These are phyloP conservation scores for Astrephomene gubernaculifera DNA, from an alignment of 139 green algal species.

Conservation along the genomic window DNA sequence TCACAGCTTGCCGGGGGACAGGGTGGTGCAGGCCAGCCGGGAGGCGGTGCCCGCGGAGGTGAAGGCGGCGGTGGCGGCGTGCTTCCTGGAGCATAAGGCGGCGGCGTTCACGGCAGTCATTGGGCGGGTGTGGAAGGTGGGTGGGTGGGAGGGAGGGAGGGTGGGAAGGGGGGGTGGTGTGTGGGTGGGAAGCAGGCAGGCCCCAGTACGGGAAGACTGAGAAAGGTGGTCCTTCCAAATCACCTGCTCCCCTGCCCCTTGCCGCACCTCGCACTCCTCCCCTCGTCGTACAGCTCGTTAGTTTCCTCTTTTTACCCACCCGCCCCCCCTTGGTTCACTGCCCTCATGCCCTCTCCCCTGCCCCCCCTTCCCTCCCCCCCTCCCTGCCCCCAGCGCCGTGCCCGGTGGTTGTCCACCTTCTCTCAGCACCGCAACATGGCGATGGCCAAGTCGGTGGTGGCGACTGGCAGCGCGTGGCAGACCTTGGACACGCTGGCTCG, in stretches of 20 bases:
- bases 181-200: background rate
- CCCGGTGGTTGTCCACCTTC: conserved; percentile 9
- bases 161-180: background rate
- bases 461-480: conserved; percentile 33
- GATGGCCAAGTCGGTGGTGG: conserved; percentile 27
- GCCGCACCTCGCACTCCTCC: too few species aligned
- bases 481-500: background rate
- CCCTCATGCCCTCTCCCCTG: background rate
- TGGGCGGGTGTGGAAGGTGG: conserved; percentile 10
- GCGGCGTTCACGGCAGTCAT: background rate
- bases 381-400: conserved; percentile 8
- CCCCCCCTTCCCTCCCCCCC: background rate
- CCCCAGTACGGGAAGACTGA: too few species aligned
- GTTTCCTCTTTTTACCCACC: too few species aligned
- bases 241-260: background rate
- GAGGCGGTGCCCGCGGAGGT: conserved; percentile 28
- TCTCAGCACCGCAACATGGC: conserved; percentile 29
- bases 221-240: background rate
- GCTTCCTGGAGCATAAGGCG: conserved; percentile 41
- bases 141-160: background rate
- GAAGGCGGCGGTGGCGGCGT: conserved; percentile 16
- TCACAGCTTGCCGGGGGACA: background rate
- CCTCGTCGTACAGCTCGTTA: too few species aligned
- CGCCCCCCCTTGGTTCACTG: background rate
- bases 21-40: background rate